Base-by-base conservation (phyloP, 2,329 filamentous ascomycete genomes). In the Pseudophaeomoniella oleicola region DNA sequence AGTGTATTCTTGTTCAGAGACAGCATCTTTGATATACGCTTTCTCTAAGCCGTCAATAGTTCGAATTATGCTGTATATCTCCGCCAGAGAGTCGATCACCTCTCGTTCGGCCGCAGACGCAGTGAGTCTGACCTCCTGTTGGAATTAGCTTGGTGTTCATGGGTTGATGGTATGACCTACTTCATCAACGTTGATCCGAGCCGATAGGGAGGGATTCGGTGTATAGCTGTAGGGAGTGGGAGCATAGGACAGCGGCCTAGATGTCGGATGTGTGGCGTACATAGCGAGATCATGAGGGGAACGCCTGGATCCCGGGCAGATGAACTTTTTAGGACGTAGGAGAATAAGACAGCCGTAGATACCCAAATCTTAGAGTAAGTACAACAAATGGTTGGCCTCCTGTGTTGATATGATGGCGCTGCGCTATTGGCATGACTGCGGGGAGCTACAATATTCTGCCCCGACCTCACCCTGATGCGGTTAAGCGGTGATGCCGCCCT, bases 1-100 rank as follows among this genome's bases (percentile, higher is more conserved):
- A 1, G 87, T 93, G 58, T 98, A 98, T 51, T 94, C 88, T 36
- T 71, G 70, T 59, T 96, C 90, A 4, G 81, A 75, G 35, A 98
- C 80, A 15, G 86, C 88, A 66, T 98, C 90, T 53, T 94, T 92
- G 29, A 98, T 73, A 53, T 94, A 98, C 1, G 88, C 92, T 57
- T 92, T 94, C 53, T 98, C 90, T 2, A 98, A 72, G 44, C 92
- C 86, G 54, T 98, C 90, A 3, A 98, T 68, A 0, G 90, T 96
- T 42, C 94, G 74, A 27, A 98, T 88, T 46, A 98, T 96, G 62
- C 87, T 94, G 61, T 96, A 98, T 16, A 98, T 78, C 60, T 98
- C 90, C 38, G 88, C 90, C 11, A 98, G 75, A 1, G 90, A 96
- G 53, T 96, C 90, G 57, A 94, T 85, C 1, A 96, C 69, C 54